Evolutionary conservation across 139 green algal species (phyloP), one percentile per base, ranked within the genome.

Genomic region (Eudorina sp.): DNA sequence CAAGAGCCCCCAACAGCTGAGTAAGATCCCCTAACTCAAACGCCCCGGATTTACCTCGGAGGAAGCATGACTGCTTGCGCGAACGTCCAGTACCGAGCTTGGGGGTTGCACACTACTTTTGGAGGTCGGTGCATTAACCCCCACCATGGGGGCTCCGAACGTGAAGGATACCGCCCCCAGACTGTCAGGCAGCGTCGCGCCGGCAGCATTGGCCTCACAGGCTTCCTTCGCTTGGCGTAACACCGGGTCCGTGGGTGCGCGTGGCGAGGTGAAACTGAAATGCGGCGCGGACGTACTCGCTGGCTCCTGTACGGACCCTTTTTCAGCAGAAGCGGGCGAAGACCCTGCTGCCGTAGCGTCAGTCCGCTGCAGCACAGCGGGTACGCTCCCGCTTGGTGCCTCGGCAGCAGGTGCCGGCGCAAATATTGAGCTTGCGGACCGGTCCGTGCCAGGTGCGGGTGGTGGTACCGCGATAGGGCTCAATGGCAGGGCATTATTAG

Each of bases 381-480:
- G n/a, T n/a, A n/a, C n/a, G n/a, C n/a, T n/a, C n/a, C n/a, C n/a
- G n/a, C 31, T 11, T 18, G 29, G 45, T 72, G 62, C 16, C 62
- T n/a, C n/a, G 27, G 31, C 62, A 11, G 38, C 62, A 6, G 62
- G 11, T 34, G 62, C 11, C 62, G n/a, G 27, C 27, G 38, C 36
- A 75, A 53, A 4, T 11, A 53, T 3, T 27, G 25, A 18, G 66
- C 66, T 27, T 9, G 31, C 31, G 38, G 18, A 31, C 34, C 66
- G 66, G 14, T 75, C 38, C 19, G 66, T 16, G 2, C 34, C 38
- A 48, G 66, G 11, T 21, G 31, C 66, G 9, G 34, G 29, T 14
- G 62, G 21, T 21, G 62, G 81, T n/a, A 87, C 11, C 6, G 81
- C 45, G 13, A 88, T 88, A 51, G 82, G 82, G 82, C 82, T 88